These are phyloP conservation scores for Serendipita sp. DNA, from an alignment of 768 basidiomycete genomes.

Conservation along the genomic window DNA sequence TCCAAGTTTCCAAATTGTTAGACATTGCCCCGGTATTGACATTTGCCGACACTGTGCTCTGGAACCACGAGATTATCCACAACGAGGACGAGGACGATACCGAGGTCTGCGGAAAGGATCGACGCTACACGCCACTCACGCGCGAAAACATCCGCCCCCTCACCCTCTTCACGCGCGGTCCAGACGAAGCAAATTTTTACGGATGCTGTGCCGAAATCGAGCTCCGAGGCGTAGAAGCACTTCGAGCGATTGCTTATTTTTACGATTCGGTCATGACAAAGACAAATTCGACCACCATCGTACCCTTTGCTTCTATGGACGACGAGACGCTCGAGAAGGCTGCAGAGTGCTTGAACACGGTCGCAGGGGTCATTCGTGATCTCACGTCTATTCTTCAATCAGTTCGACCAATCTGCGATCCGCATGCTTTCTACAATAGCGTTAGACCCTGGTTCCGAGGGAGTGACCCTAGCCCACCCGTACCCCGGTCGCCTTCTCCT, in stretches of 20 bases:
- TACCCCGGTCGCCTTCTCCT: conserved; percentile 6
- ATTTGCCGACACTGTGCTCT: conserved; percentile 82
- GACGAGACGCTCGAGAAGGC: conserved; percentile 52
- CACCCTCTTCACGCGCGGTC: conserved; percentile 61
- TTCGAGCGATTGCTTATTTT: conserved; percentile 22
- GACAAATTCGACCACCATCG: neutral
- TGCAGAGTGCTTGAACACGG: conserved; percentile 44
- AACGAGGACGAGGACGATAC: neutral
- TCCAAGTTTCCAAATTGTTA: conserved; percentile 50
- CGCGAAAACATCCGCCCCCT: conserved; percentile 49
- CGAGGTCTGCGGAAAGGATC: neutral
- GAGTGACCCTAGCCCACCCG: conserved; percentile 37
- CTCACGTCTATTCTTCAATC: conserved; percentile 42
- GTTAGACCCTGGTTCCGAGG: conserved; percentile 90
- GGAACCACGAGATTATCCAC: conserved; percentile 31
- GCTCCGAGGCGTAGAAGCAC: conserved; percentile 64
- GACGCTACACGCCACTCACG: neutral
- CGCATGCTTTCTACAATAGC: conserved; percentile 69
- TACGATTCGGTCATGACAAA: neutral
- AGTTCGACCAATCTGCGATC: conserved; percentile 57
- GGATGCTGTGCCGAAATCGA: conserved; percentile 76
- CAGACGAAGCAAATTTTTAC: conserved; percentile 78
- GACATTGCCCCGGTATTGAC: conserved; percentile 78
- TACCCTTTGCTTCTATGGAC: neutral
- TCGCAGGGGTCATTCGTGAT: conserved; percentile 49